phyloP scores from a whole-genome alignment of 192 early-diverging fungal species.

The Gryganskiella cystojenkinii region DNA sequence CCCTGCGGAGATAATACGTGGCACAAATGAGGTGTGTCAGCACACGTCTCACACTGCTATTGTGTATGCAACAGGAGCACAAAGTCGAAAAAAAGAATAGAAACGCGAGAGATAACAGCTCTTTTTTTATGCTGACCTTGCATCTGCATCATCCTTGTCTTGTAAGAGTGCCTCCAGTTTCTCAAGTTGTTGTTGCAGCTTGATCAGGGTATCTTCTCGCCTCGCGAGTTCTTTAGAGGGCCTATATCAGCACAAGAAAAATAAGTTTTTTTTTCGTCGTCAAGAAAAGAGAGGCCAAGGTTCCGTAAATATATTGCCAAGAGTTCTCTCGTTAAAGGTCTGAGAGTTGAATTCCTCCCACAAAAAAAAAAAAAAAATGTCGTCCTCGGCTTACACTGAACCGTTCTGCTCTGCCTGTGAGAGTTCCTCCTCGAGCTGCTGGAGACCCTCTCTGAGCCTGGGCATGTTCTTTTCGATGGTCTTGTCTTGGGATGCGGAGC shows the following conservation, averaged over 20 bases:
- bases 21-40: too few relatives aligned
- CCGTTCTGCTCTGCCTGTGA: conserved; percentile 66
- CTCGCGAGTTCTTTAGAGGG: conserved; percentile 58
- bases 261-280: too few relatives aligned
- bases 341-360: background rate
- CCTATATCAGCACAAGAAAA: conserved; percentile 15
- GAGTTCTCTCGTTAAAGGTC: background rate
- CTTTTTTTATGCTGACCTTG: conserved; percentile 38
- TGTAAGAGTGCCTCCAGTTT: conserved; percentile 62
- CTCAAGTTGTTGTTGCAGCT: conserved; percentile 70
- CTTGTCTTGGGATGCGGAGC: conserved; percentile 60
- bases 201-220: conserved; percentile 74
- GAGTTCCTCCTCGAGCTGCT: conserved; percentile 63
- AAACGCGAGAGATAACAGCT: background rate
- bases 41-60: too few relatives aligned
- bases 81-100: background rate
- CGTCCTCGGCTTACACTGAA: conserved; percentile 51
- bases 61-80: too few relatives aligned
- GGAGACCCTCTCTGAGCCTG: conserved; percentile 62
- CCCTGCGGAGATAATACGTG: conserved; percentile 14
- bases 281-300: background rate
- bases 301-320: background rate
- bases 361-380: background rate
- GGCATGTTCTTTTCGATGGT: conserved; percentile 64
- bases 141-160: conserved; percentile 55